Percentiles rank a stretch among this genome's conserved stretches.
Evolutionary conservation across 2,329 filamentous ascomycete genomes (phyloP).

Genomic region (Cadophora sp.): DNA sequence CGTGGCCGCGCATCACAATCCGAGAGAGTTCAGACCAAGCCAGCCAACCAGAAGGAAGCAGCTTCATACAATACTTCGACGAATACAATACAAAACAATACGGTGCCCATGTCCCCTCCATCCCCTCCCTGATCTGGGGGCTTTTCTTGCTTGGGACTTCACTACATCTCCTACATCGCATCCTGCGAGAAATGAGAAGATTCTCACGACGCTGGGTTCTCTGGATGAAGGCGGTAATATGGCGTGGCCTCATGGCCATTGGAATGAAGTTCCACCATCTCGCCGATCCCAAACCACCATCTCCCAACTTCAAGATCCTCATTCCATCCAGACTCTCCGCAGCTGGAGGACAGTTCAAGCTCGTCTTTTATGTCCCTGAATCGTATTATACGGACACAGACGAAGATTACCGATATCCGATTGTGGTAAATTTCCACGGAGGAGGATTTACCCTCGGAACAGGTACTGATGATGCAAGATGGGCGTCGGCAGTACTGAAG

Average conservation of each 20-base stretch:
- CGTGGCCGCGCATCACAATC: neutral
- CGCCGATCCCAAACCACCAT: constrained; percentile 41
- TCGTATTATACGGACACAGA: constrained; percentile 45
- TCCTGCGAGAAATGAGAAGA: constrained; percentile 30
- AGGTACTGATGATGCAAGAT: constrained; percentile 68
- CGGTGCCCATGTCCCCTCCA: constrained; percentile 4
- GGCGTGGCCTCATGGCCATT: constrained; percentile 44
- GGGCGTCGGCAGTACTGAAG: constrained; percentile 59
- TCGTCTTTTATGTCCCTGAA: constrained; percentile 52
- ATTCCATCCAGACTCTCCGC: constrained; percentile 42
- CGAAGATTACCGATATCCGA: constrained; percentile 48
- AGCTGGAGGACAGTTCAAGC: constrained; percentile 43
- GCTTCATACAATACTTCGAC: no score
- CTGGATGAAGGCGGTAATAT: constrained; percentile 44
- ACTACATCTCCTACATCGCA: no score
- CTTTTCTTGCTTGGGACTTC: neutral
- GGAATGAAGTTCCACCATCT: constrained; percentile 45
- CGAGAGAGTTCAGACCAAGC: neutral
- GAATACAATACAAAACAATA: no score
- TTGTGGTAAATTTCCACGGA: constrained; percentile 71
- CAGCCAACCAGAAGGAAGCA: neutral
- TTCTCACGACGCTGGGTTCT: constrained; percentile 31
- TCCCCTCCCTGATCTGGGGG: neutral
- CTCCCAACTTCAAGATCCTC: constrained; percentile 43
- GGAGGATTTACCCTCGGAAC: constrained; percentile 70